phyloP scores from a whole-genome alignment of 208 protist species.

The Acanthamoeba lenticulata region DNA sequence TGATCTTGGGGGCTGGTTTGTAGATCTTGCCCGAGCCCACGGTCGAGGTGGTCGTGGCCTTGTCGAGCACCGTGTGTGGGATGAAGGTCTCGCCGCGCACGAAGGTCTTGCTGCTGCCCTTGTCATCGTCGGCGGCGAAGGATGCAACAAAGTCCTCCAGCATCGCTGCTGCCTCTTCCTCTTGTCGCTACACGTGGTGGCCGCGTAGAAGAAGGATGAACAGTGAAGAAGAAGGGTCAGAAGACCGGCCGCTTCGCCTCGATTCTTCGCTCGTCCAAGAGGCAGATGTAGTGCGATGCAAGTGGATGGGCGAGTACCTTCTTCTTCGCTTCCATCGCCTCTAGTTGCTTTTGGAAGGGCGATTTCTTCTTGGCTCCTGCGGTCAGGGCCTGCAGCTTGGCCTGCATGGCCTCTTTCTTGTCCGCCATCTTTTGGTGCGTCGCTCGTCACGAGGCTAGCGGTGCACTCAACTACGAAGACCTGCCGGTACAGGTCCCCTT shows the following conservation, averaged over 20 bases:
- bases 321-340: constrained; percentile 63
- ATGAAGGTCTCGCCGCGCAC: constrained; percentile 49
- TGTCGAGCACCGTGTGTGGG: neutral
- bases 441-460: no score
- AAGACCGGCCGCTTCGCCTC: no score
- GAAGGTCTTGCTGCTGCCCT: constrained; percentile 36
- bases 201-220: neutral
- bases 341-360: constrained; percentile 67
- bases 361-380: constrained; percentile 34
- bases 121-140: neutral
- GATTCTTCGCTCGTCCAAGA: no score
- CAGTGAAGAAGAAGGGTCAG: no score
- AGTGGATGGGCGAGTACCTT: neutral
- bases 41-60: neutral
- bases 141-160: constrained; percentile 29
- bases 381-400: constrained; percentile 36
- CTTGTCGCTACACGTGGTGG: neutral
- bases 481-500: no score
- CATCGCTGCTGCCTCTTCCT: constrained; percentile 28
- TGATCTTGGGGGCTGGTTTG: constrained; percentile 28
- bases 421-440: constrained; percentile 54
- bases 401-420: neutral
- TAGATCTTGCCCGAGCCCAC: neutral
- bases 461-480: no score
- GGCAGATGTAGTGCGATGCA: neutral